These are phyloP conservation scores for Nidularia pulvinata DNA, from an alignment of 768 basidiomycete species.

Conservation along the genomic window DNA sequence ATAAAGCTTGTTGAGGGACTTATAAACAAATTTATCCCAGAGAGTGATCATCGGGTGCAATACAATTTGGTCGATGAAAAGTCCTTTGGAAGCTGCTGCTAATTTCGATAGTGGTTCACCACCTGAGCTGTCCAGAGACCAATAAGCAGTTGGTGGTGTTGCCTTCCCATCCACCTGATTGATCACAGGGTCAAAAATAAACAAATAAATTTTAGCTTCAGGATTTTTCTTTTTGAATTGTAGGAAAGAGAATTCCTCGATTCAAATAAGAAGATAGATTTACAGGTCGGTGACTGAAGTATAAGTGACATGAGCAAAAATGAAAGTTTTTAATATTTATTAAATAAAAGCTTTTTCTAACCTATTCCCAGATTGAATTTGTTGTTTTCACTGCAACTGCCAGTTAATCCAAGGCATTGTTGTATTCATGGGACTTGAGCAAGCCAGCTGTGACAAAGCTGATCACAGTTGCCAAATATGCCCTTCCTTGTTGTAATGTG, in stretches of 20 bases:
- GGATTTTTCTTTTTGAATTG: not conserved
- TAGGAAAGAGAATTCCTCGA: not conserved
- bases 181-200: not conserved
- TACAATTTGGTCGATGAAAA: not conserved
- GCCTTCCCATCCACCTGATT: not conserved
- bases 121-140: not conserved
- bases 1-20: not conserved
- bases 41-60: not conserved
- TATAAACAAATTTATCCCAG: not conserved
- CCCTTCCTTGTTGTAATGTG: not conserved
- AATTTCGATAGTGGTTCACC: not conserved
- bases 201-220: not conserved
- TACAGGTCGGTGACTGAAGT: not conserved
- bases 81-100: not conserved
- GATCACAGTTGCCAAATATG: not conserved
- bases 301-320: not conserved
- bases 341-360: not conserved
- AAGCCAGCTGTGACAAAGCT: not conserved
- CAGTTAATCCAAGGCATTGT: not conserved
- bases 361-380: not conserved
- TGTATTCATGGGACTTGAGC: not conserved
- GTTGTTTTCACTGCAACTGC: not conserved
- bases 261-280: not conserved
- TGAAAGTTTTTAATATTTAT: not conserved
- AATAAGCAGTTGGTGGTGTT: not conserved